Base-by-base conservation (phyloP, 306 rosid genomes). In the Echinosophora koreensis region DNA sequence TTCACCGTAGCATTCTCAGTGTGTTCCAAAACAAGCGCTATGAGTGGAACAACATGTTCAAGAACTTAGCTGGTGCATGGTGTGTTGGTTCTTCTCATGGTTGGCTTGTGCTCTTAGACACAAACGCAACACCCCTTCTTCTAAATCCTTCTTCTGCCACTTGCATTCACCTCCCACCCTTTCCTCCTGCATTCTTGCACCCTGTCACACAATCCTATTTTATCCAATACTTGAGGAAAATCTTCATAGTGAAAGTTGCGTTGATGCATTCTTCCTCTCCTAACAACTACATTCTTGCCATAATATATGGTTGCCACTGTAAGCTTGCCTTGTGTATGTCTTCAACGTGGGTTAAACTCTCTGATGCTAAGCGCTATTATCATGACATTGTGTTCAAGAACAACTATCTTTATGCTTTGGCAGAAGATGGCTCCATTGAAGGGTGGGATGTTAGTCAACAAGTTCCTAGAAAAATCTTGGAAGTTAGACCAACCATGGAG, bases 1-100 rank as follows among this genome's bases (percentile, higher is more conserved):
- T 10, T 22, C 8, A 76, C 49, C 61, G 70, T 8, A 17, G 4
- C 34, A 14, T 69, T 37, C 1, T 56, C 6, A 10, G 0, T 1
- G 2, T 77, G 18, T 12, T 1, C 4, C 38, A 77, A 0, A 55
- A 67, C 32, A 58, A 57, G 4, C 16, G 6, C 17, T 65, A n/a
- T 12, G 57, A 76, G 15, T 39, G 32, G 22, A 66, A 52, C 18
- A 37, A 37, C 66, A 66, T 65, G 66, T n/a, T 76, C 9, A 8
- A 37, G 8, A 42, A 10, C 28, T 30, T 18, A 1, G n/a, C 5
- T 5, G 70, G 12, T 32, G 11, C 70, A 0, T 69, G 82, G 70
- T 78, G 77, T 22, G 34, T 78, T 12, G 82, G 77, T 2, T 78
- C 77, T 69, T 78, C 82, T n/a, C 12, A 14, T 27, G 69, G 46